These are phyloP conservation scores for Xylaria sp. DNA, from an alignment of 2,329 filamentous ascomycete species.

Conservation along the genomic window DNA sequence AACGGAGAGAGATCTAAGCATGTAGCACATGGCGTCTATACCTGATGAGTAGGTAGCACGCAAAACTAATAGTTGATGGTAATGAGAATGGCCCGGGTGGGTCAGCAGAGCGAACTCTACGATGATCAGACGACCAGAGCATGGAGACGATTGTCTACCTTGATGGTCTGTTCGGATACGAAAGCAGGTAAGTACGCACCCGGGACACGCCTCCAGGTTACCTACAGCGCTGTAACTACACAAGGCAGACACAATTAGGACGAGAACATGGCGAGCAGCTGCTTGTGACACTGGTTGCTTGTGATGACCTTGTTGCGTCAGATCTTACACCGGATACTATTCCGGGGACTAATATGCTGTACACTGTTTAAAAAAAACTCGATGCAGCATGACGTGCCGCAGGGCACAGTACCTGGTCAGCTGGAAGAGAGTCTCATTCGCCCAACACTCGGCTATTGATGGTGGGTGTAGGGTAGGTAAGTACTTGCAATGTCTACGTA, in stretches of 20 bases:
- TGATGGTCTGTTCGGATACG: neutral
- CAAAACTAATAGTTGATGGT: slow-evolving; percentile 2
- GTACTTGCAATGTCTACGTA: neutral
- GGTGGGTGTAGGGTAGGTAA: neutral
- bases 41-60: slow-evolving; percentile 14
- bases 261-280: neutral
- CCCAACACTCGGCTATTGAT: neutral
- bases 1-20: slow-evolving; percentile 18
- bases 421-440: slow-evolving; percentile 22
- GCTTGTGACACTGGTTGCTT: slow-evolving; percentile 26
- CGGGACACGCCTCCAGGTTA: neutral
- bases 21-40: slow-evolving; percentile 29
- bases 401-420: slow-evolving; percentile 16
- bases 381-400: slow-evolving; percentile 23
- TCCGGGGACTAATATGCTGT: slow-evolving; percentile 8
- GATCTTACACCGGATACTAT: slow-evolving; percentile 5
- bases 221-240: neutral
- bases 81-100: slow-evolving; percentile 13
- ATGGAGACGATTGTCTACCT: neutral
- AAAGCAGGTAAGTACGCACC: neutral
- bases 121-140: slow-evolving; percentile 27
- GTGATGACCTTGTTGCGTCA: slow-evolving; percentile 4
- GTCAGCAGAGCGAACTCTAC: slow-evolving; percentile 23
- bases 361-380: neutral
- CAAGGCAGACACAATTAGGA: neutral